Conservation (phyloP, 768 basidiomycete species). For the Mycena kentingensis region DNA sequence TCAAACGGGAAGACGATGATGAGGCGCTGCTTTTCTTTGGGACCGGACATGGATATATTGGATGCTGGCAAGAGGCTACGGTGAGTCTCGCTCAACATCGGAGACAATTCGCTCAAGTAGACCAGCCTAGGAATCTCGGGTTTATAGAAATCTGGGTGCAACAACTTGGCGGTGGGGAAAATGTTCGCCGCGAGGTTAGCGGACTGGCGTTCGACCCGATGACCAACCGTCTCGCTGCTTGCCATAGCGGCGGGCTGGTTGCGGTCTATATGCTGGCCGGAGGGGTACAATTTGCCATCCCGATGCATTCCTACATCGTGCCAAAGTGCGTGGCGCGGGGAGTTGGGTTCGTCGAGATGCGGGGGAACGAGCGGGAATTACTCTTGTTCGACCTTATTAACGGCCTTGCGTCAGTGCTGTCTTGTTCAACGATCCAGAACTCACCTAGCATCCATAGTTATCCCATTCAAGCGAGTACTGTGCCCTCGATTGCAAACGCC, state of each 20-base stretch:
- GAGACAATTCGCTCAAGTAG: no score
- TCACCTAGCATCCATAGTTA: background rate
- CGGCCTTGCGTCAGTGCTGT: conserved; percentile 4
- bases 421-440: background rate
- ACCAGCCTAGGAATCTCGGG: background rate
- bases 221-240: no score
- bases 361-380: conserved; percentile 1
- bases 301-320: background rate
- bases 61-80: background rate
- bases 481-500: no score
- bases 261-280: background rate
- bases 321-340: background rate
- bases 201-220: conserved; percentile 2
- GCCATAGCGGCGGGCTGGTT: background rate
- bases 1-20: background rate
- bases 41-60: background rate
- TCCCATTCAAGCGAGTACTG: no score
- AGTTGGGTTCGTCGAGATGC: background rate
- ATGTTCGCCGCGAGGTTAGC: background rate
- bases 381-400: background rate
- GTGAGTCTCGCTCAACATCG: background rate
- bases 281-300: background rate
- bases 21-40: conserved; percentile 1
- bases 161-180: no score
- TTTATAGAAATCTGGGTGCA: background rate